Conservation (phyloP, 495 filamentous ascomycete species). For the Schizothecium vesticola region DNA sequence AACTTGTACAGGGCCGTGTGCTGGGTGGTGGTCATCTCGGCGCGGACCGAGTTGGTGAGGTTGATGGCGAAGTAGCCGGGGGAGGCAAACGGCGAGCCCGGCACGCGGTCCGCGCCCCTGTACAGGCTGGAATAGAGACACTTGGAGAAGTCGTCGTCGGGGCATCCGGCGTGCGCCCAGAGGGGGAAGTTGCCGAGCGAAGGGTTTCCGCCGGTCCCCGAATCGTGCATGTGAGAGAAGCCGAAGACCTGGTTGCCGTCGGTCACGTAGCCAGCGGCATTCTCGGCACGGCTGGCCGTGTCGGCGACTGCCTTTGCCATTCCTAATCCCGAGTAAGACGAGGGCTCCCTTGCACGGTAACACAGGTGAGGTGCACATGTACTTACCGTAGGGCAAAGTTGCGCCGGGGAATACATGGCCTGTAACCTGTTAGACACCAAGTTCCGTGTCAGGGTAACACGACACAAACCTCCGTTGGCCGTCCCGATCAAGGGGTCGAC, state of each 20-base stretch:
- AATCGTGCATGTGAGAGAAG: constrained; percentile 65
- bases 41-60: constrained; percentile 55
- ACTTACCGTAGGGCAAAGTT: constrained; percentile 58
- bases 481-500: constrained; percentile 58
- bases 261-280: constrained; percentile 62
- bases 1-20: constrained; percentile 67
- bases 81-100: constrained; percentile 48
- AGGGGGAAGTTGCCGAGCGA: constrained; percentile 74
- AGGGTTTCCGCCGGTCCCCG: constrained; percentile 50
- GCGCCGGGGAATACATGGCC: constrained; percentile 70
- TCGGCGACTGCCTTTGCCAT: constrained; percentile 73
- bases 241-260: constrained; percentile 48
- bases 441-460: neutral
- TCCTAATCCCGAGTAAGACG: constrained; percentile 21
- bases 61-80: constrained; percentile 66
- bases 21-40: constrained; percentile 66
- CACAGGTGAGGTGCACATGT: neutral
- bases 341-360: neutral
- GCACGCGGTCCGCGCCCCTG: constrained; percentile 43
- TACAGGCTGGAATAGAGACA: constrained; percentile 54
- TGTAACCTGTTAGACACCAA: constrained; percentile 2
- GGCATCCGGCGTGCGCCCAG: constrained; percentile 62
- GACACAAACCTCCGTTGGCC: constrained; percentile 48
- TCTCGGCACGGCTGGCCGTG: constrained; percentile 47
- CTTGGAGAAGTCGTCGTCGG: constrained; percentile 53